Evolutionary conservation across 2,329 filamentous ascomycete species (phyloP).

Genomic region (Fusarium penzigii): DNA sequence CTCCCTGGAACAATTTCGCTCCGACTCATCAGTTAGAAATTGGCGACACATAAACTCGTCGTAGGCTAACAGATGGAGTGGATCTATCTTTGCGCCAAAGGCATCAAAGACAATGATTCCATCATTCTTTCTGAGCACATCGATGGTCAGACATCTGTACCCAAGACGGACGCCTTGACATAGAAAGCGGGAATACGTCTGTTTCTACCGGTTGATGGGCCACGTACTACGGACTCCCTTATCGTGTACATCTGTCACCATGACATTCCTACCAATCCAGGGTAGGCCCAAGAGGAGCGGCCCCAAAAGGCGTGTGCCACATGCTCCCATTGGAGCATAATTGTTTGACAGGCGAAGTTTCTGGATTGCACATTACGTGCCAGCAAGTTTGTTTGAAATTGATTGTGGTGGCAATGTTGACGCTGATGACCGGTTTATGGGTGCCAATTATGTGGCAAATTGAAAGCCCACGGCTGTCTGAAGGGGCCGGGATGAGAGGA

Average conservation of each 20-base stretch:
- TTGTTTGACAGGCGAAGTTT: neutral
- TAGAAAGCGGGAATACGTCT: neutral
- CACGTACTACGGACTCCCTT: neutral
- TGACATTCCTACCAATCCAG: conserved; percentile 1
- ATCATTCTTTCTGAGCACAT: too few species aligned
- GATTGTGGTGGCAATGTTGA: neutral
- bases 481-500: too few species aligned
- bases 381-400: conserved; percentile 2
- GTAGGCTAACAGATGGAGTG: too few species aligned
- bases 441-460: too few species aligned
- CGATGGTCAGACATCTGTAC: too few species aligned
- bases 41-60: too few species aligned
- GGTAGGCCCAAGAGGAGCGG: neutral
- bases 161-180: neutral
- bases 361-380: neutral
- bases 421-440: neutral
- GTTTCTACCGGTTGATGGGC: neutral
- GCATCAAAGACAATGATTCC: too few species aligned
- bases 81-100: too few species aligned
- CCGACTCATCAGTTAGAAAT: too few species aligned
- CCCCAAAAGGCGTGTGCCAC: neutral
- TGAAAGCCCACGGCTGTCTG: too few species aligned
- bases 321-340: neutral
- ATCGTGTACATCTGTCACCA: neutral
- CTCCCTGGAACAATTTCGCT: too few species aligned